Evolutionary conservation across 257 asterid species (phyloP).

Genomic region (Marsdenia floribunda): DNA sequence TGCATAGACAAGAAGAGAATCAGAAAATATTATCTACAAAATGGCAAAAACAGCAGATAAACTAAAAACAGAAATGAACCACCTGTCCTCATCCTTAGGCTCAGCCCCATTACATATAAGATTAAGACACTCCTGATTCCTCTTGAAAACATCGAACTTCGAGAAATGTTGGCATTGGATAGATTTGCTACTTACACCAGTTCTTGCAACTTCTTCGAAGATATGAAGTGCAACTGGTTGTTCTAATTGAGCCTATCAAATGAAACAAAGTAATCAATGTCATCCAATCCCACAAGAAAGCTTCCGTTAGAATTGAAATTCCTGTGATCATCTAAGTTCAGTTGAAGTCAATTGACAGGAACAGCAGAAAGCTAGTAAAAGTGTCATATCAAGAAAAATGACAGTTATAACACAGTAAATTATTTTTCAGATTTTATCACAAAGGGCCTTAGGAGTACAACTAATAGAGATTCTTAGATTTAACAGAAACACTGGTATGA

Average conservation of each 20-base stretch:
- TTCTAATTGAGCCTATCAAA: constrained; percentile 59
- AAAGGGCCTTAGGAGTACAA: neutral
- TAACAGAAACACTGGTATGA: neutral
- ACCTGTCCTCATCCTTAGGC: constrained; percentile 51
- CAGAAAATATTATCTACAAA: constrained; percentile 3
- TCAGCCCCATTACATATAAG: constrained; percentile 39
- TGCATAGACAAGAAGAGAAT: constrained; percentile 17
- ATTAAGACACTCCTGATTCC: constrained; percentile 42
- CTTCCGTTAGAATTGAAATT: neutral
- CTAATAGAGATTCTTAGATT: neutral
- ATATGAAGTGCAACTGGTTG: constrained; percentile 68
- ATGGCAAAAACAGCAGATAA: neutral
- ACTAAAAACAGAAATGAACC: constrained; percentile 7
- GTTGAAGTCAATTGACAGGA: neutral
- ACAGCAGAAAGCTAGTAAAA: neutral
- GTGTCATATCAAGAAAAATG: neutral
- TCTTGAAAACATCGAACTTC: constrained; percentile 43
- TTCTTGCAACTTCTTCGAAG: constrained; percentile 45
- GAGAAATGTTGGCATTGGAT: constrained; percentile 24
- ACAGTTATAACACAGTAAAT: neutral
- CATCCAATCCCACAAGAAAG: neutral
- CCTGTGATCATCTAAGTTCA: neutral
- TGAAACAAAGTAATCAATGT: neutral
- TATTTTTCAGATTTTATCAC: neutral
- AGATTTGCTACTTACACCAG: constrained; percentile 30